These are phyloP conservation scores for Trapa incisa DNA, from an alignment of 345 rosid species.

Conservation along the genomic window DNA sequence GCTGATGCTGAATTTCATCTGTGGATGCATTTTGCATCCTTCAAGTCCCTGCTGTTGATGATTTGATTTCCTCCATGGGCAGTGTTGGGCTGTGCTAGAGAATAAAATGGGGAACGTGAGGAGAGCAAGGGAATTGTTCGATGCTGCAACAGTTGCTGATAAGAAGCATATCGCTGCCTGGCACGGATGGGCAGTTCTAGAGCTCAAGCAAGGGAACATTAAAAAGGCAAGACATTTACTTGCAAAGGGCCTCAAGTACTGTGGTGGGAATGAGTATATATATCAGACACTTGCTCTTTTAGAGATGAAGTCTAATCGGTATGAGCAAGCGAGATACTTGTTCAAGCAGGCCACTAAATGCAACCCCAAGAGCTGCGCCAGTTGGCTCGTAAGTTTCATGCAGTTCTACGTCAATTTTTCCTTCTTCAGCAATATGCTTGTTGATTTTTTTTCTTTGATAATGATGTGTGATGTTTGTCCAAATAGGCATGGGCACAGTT, in stretches of 20 bases:
- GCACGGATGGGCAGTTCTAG: constrained; percentile 99
- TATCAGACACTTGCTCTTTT: constrained; percentile 80
- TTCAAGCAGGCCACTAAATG: constrained; percentile 83
- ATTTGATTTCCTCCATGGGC: constrained; percentile 16
- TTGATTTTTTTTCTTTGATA: not conserved
- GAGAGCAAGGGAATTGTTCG: constrained; percentile 82
- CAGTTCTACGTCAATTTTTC: not conserved
- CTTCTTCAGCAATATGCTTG: not conserved
- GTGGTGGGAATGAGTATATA: constrained; percentile 86
- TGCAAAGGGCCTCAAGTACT: constrained; percentile 69
- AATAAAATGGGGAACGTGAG: constrained; percentile 66
- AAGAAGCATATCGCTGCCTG: constrained; percentile 84
- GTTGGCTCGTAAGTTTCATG: constrained; percentile 82
- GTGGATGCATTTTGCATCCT: too few species aligned
- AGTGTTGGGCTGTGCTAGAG: constrained; percentile 99
- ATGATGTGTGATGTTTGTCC: constrained; percentile 5
- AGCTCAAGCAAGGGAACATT: constrained; percentile 78
- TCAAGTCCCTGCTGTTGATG: not conserved
- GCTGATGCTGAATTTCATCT: too few species aligned
- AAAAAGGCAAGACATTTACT: constrained; percentile 91
- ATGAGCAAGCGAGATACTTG: constrained; percentile 66
- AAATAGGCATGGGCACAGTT: constrained; percentile 90
- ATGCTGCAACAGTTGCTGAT: constrained; percentile 95
- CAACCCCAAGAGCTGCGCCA: constrained; percentile 87
- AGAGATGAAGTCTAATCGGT: constrained; percentile 68